Conservation (phyloP, 1,284 basidiomycete genomes). For the Ustilago hordei region DNA sequence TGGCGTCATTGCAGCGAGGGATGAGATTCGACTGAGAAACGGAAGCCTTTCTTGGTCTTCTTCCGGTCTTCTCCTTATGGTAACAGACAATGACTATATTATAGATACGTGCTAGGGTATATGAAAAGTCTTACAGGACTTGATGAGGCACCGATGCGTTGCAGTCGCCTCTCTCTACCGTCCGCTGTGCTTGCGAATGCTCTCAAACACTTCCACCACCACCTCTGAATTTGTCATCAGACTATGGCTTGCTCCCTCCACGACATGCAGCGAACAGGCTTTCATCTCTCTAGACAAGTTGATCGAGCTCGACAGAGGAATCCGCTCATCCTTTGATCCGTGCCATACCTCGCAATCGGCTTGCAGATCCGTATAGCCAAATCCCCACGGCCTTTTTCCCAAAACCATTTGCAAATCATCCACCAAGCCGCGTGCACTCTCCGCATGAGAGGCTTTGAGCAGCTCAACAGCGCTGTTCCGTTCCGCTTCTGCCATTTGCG, state of each 20-base stretch:
- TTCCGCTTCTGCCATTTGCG: constrained; percentile 17
- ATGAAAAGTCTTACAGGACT: neutral
- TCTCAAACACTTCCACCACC: constrained; percentile 60
- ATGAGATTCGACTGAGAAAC: no score
- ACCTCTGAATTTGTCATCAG: constrained; percentile 80
- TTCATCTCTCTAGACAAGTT: constrained; percentile 91
- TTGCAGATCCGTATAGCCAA: constrained; percentile 76
- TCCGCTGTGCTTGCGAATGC: constrained; percentile 26
- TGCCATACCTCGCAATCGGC: constrained; percentile 90
- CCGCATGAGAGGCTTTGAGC: constrained; percentile 91
- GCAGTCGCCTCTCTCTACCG: neutral
- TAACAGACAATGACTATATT: neutral
- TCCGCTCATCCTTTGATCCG: constrained; percentile 90
- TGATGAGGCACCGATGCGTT: neutral
- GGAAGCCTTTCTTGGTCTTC: no score
- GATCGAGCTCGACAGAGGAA: constrained; percentile 82
- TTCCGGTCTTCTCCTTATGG: no score
- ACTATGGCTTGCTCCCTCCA: constrained; percentile 88
- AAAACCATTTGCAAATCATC: constrained; percentile 90
- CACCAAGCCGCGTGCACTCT: constrained; percentile 89
- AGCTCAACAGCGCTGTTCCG: constrained; percentile 76
- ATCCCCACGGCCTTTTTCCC: constrained; percentile 81
- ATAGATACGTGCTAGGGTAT: neutral
- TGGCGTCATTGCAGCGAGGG: no score
- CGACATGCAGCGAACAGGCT: constrained; percentile 82